Evolutionary conservation across 139 green algal genomes (phyloP), one percentile per base, ranked within the genome.

Genomic region (Chlamydomonas sp.): DNA sequence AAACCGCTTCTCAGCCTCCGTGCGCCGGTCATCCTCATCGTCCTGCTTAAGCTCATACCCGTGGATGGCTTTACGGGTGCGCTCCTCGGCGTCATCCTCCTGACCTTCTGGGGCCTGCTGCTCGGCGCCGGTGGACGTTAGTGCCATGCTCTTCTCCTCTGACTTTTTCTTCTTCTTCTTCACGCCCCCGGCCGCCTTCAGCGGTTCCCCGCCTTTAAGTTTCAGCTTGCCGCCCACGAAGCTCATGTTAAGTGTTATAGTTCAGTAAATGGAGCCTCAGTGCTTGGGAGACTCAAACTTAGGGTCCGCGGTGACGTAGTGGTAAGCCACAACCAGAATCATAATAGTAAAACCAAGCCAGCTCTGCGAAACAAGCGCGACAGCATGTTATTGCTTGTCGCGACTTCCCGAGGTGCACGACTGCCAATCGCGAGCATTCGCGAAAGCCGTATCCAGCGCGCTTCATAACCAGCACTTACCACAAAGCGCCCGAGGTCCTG

Each of bases 211-310:
- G 0, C 97, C 97, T 88, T 99, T 99, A 0, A 99, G 91, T 87
- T 98, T 98, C 59, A 99, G 94, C 81, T 96, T 95, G 75, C 97
- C 97, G 1, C 96, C 95, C 6, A 92, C 89, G 64, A 98, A 98
- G 6, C 90, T 91, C 91, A 96, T 96, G 20, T 69, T n/a, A 7
- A 8, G 16, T 7, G 10, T 10, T 73, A 5, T 59, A 14, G 18
- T 66, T 0, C 8, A 59, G 5, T 5, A 57, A 62, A 5, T 69
- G 5, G 15, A 4, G 17, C 62, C 62, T 79, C 58, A 83, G 16
- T 80, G 15, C 20, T 85, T 15, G 64, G 80, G 67, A 20, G 91
- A 76, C 78, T 86, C 83, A 63, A 84, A 88, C n/a, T 92, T 91
- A 1, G 92, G 84, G 31, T 86, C 87, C 31, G 90, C 90, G 49